A percentile compares a stretch with the other conserved stretches of the same genome.
Conservation (phyloP, 768 basidiomycete genomes). For the Serendipita sp. region DNA sequence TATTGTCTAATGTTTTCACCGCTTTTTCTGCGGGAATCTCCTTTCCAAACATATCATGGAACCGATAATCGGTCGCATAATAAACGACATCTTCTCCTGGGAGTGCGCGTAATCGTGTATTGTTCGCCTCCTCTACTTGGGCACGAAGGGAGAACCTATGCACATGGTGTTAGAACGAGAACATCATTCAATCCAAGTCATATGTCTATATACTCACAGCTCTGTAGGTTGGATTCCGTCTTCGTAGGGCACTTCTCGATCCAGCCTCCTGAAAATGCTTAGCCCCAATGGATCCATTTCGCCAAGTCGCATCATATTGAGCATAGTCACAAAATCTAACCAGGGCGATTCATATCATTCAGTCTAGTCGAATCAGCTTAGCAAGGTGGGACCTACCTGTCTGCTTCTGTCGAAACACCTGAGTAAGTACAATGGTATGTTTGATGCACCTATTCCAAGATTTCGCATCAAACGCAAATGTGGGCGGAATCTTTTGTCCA, state of each 20-base stretch:
- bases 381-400: conserved; percentile 22
- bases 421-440: conserved; percentile 16
- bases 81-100: conserved; percentile 22
- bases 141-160: conserved; percentile 48
- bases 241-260: conserved; percentile 39
- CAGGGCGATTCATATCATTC: background rate
- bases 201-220: conserved; percentile 30
- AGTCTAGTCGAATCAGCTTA: background rate
- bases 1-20: conserved; percentile 34
- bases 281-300: conserved; percentile 15
- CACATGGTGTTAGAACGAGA: no score
- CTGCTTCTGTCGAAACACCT: conserved; percentile 21
- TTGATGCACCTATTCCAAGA: conserved; percentile 17
- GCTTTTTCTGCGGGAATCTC: conserved; percentile 24
- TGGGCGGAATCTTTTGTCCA: background rate
- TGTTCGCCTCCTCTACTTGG: conserved; percentile 62
- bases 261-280: conserved; percentile 37
- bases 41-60: conserved; percentile 29
- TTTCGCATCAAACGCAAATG: conserved; percentile 21
- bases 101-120: conserved; percentile 24
- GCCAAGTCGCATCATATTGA: conserved; percentile 21
- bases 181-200: no score
- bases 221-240: conserved; percentile 75
- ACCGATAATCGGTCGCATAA: conserved; percentile 29
- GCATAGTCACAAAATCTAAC: conserved; percentile 17